Percentiles rank a stretch among this genome's conserved stretches.
Evolutionary conservation across 2,329 filamentous ascomycete species (phyloP).

Genomic region (Aaosphaeria pasadenensis): DNA sequence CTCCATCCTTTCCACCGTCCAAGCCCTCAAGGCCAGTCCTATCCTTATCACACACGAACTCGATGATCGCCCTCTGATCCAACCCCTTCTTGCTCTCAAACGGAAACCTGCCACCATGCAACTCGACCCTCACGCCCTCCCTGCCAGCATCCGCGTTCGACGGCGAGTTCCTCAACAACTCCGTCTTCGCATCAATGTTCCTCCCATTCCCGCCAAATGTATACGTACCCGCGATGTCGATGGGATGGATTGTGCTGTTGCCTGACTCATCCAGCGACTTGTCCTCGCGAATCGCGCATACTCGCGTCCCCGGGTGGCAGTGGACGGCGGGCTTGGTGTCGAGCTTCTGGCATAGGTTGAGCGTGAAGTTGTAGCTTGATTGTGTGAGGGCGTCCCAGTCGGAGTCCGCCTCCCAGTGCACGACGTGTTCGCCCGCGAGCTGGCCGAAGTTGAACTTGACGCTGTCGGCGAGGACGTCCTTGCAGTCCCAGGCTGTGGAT

Average conservation of each 20-base stretch:
- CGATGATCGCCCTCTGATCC: conserved; percentile 73
- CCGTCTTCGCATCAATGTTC: conserved; percentile 62
- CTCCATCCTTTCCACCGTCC: conserved; percentile 49
- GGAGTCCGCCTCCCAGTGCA: conserved; percentile 54
- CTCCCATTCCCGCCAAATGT: conserved; percentile 50
- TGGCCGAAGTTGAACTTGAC: conserved; percentile 62
- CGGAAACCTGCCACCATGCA: conserved; percentile 58
- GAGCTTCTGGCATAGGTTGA: conserved; percentile 72
- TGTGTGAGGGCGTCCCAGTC: conserved; percentile 47
- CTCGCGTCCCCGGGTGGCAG: conserved; percentile 60
- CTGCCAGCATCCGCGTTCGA: conserved; percentile 63
- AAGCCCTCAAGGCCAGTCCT: conserved; percentile 68
- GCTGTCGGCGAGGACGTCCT: conserved; percentile 57
- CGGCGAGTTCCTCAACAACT: conserved; percentile 63
- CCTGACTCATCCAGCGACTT: conserved; percentile 49
- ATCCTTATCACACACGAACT: conserved; percentile 77
- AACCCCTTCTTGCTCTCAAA: conserved; percentile 43
- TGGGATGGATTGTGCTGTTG: conserved; percentile 55
- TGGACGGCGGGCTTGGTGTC: conserved; percentile 54
- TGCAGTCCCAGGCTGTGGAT: conserved; percentile 56
- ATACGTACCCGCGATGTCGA: conserved; percentile 74
- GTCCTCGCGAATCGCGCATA: conserved; percentile 70
- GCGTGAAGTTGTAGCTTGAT: conserved; percentile 75
- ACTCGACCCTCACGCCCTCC: conserved; percentile 68
- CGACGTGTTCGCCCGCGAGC: conserved; percentile 66